These are phyloP conservation scores for Agaricus sinodeliciosus DNA, from an alignment of 768 basidiomycete species.

Conservation along the genomic window DNA sequence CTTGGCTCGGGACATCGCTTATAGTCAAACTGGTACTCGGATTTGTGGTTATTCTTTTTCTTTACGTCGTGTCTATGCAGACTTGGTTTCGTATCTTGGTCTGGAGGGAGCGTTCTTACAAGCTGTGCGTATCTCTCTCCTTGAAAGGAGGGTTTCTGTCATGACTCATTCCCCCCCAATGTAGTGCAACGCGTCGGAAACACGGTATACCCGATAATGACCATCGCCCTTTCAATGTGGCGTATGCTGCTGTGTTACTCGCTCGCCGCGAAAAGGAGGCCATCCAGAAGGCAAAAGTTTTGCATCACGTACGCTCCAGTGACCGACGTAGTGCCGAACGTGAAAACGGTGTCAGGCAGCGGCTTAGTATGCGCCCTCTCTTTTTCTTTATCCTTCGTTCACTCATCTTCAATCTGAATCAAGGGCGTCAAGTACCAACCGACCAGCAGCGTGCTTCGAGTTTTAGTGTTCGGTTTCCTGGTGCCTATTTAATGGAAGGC, in stretches of 20 bases:
- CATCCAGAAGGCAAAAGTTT: slow-evolving; percentile 22
- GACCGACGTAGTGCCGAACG: slow-evolving; percentile 29
- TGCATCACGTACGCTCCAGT: slow-evolving; percentile 20
- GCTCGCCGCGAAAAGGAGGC: slow-evolving; percentile 47
- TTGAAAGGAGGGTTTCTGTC: not conserved
- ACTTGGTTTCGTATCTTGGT: slow-evolving; percentile 42
- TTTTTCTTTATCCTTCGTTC: slow-evolving; percentile 5
- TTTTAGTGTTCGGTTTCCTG: slow-evolving; percentile 7
- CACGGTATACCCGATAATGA: slow-evolving; percentile 84
- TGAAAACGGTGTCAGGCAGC: slow-evolving; percentile 39
- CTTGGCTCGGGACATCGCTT: slow-evolving; percentile 29
- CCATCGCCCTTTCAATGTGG: slow-evolving; percentile 79
- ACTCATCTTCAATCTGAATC: not conserved
- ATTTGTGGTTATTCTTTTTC: slow-evolving; percentile 28
- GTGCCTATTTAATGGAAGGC: slow-evolving; percentile 5
- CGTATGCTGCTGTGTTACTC: slow-evolving; percentile 66
- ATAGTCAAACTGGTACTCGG: slow-evolving; percentile 31
- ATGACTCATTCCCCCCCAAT: slow-evolving; percentile 12
- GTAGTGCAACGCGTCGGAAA: slow-evolving; percentile 63
- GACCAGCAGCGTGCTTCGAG: slow-evolving; percentile 5
- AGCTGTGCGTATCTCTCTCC: slow-evolving; percentile 40
- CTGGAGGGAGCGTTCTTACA: slow-evolving; percentile 59
- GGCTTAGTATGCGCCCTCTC: slow-evolving; percentile 27
- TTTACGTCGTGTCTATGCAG: slow-evolving; percentile 30
- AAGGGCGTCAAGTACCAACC: slow-evolving; percentile 2